Evolutionary conservation across 2,329 filamentous ascomycete genomes (phyloP), one percentile per base, ranked within the genome.

Genomic region (Westerdykella ornata): DNA sequence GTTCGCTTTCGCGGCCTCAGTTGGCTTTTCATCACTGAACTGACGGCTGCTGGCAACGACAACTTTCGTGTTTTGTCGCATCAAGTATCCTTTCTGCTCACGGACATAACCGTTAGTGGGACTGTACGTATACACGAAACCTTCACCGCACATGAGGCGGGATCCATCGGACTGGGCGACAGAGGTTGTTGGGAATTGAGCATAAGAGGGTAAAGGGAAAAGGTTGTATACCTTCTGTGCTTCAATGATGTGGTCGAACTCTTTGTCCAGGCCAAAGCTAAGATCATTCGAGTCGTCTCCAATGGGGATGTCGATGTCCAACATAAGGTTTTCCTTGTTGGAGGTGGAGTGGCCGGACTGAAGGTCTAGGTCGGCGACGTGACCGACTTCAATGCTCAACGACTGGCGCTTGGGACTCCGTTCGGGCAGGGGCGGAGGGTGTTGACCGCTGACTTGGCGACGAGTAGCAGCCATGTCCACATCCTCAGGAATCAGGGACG

Each of bases 21-120:
- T 83, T 4, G 58, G 57, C 51, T 84, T 83, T 65, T 88, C 83
- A 42, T 70, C 63, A 44, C 74, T 75, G 51, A 74, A 72, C 37
- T 73, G 68, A 35, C 77, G 75, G 60, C 75, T 81, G 62, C 83
- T 94, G n/a, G 92, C 92, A 37, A 94, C 81, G 38, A 98, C 88
- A 40, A 98, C 78, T 67, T 97, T 97, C 3, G 90, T 97, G 68
- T 97, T 98, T 58, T 98, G 90, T 58, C 92, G 82, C 90, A 97
- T 98, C 35, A 97, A 76, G 62, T 98, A 98, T 42, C 92, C 92
- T 72, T 94, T 89, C 89, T 96, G 85, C 80, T 75, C 75, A 53
- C 68, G 73, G 55, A 70, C 58, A 60, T 52, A 52, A 20, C 44
- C 40, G 66, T 75, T 58, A 80, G 75, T 68, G 43, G 59, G 45